Evolutionary conservation across 768 basidiomycete genomes (phyloP).

Genomic region (Cystobasidium ongulense): DNA sequence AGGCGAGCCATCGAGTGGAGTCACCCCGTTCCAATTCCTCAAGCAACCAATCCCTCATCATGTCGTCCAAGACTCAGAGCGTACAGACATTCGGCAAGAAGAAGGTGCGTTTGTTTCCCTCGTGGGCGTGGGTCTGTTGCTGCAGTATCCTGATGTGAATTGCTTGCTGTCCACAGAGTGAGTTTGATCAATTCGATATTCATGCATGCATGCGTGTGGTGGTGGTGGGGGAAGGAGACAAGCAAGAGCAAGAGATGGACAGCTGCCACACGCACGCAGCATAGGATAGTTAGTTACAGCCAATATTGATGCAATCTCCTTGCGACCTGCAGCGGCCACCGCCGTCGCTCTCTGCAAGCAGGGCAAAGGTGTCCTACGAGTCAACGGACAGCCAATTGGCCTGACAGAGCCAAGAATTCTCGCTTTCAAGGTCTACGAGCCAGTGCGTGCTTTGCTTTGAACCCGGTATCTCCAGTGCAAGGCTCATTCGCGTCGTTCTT

Average conservation of each 20-base stretch:
- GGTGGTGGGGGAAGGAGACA: not conserved
- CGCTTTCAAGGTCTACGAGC: constrained; percentile 94
- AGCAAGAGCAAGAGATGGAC: not conserved
- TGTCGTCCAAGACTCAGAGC: not conserved
- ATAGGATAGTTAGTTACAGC: not conserved
- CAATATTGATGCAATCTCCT: not conserved
- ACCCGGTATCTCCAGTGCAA: not conserved
- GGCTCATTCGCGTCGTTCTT: not conserved
- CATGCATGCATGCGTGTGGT: not conserved
- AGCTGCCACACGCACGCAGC: not conserved
- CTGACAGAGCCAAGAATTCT: constrained; percentile 92
- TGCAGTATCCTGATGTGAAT: not conserved
- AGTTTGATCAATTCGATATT: constrained; percentile 7
- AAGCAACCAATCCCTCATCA: not conserved
- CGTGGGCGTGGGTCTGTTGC: not conserved
- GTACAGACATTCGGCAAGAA: constrained; percentile 21
- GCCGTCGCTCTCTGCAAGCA: constrained; percentile 48
- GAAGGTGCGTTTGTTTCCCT: not conserved
- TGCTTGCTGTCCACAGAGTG: constrained; percentile 2
- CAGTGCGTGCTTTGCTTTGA: not conserved
- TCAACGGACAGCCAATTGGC: constrained; percentile 93
- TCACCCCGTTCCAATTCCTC: not conserved
- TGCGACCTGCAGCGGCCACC: constrained; percentile 6
- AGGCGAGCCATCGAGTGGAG: no score
- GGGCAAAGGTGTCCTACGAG: constrained; percentile 68